Conservation (phyloP, 352 stramenopile genomes). For the Phytophthora tubulina region DNA sequence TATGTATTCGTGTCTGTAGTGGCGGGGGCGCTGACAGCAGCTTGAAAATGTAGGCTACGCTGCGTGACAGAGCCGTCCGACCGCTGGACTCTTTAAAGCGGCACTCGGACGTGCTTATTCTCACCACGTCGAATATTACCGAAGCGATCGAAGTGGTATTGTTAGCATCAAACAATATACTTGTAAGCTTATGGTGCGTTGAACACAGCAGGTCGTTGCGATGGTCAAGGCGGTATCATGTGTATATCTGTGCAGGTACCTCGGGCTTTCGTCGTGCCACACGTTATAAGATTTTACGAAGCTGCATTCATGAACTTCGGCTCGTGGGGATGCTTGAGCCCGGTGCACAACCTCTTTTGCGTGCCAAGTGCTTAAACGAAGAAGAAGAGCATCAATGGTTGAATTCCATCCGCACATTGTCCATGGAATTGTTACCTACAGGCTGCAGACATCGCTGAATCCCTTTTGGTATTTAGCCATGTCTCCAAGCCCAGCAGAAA, state of each 20-base stretch:
- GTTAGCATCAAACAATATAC: constrained; percentile 95
- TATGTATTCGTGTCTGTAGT: constrained; percentile 52
- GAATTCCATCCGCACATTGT: constrained; percentile 39
- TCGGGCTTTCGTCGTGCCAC: constrained; percentile 66
- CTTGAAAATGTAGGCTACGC: constrained; percentile 72
- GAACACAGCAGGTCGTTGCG: background rate
- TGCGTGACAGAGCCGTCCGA: constrained; percentile 87
- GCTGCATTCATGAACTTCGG: constrained; percentile 84
- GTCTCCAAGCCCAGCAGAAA: too few species aligned
- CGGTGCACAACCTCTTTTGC: constrained; percentile 30
- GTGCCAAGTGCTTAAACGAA: constrained; percentile 41
- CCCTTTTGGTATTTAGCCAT: too few species aligned
- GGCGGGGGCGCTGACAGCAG: constrained; percentile 92
- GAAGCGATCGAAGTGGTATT: constrained; percentile 93
- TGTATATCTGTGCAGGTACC: constrained; percentile 49
- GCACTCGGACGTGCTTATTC: constrained; percentile 89
- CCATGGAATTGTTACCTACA: constrained; percentile 45
- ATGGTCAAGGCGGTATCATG: background rate
- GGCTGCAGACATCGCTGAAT: constrained; percentile 57
- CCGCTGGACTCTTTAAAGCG: constrained; percentile 88
- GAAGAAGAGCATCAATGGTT: constrained; percentile 22
- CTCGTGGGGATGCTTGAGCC: constrained; percentile 73
- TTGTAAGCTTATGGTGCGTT: too few species aligned
- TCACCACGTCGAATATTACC: constrained; percentile 95
- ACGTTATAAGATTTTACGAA: constrained; percentile 88